Evolutionary conservation across 2,329 filamentous ascomycete genomes (phyloP).

Genomic region (Colletotrichum orbiculare): DNA sequence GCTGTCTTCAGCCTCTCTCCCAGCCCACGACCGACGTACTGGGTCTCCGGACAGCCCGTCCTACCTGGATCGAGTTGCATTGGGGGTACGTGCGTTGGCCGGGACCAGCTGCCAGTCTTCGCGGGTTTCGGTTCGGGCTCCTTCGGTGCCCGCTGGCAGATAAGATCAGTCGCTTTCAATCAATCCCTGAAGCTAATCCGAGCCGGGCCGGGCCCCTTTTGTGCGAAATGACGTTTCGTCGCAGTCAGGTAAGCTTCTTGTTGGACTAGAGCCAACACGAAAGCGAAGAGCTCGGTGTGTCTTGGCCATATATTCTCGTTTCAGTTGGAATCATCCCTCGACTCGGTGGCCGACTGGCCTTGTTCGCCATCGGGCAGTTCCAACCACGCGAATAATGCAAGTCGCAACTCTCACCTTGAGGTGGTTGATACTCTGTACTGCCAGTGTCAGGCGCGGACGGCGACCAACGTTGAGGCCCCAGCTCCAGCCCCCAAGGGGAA

Average conservation of each 20-base stretch:
- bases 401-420: constrained; percentile 11
- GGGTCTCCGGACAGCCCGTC: constrained; percentile 15
- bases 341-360: too few species aligned
- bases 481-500: constrained; percentile 9
- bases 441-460: constrained; percentile 5
- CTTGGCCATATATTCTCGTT: too few species aligned
- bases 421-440: background rate
- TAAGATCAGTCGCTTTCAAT: background rate
- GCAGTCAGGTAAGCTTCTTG: too few species aligned
- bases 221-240: too few species aligned
- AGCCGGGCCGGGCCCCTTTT: background rate
- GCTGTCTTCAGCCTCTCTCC: background rate
- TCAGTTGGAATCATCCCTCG: too few species aligned
- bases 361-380: too few species aligned
- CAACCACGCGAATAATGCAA: background rate
- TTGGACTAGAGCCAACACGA: background rate
- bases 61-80: background rate
- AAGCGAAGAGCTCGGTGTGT: background rate
- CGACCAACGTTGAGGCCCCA: constrained; percentile 13
- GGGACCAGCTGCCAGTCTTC: constrained; percentile 11
- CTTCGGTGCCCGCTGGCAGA: too few species aligned
- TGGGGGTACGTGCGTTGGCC: constrained; percentile 1
- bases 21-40: background rate
- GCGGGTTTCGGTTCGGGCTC: constrained; percentile 6
- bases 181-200: constrained; percentile 1